Percentiles rank a stretch among this genome's conserved stretches.
Evolutionary conservation across 1,284 basidiomycete genomes (phyloP).

Genomic region (Pascua sp.): DNA sequence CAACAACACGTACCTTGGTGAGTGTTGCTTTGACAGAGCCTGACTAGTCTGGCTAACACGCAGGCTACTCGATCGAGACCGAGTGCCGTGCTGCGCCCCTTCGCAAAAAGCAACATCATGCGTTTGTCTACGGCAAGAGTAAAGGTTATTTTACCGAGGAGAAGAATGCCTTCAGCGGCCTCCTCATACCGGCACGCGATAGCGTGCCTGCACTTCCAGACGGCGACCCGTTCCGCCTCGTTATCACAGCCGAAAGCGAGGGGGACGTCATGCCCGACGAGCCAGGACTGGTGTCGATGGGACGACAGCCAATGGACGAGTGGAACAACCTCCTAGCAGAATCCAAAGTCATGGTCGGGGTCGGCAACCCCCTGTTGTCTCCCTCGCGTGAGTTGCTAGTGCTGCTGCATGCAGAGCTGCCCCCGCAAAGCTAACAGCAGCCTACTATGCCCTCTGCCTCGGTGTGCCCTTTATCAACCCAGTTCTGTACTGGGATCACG

Average conservation of each 20-base stretch:
- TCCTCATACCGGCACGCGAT: not conserved
- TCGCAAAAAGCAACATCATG: conserved; percentile 23
- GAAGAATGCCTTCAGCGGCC: not conserved
- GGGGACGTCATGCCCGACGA: not conserved
- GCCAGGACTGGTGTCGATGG: conserved; percentile 8
- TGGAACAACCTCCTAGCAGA: conserved; percentile 8
- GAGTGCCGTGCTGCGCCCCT: conserved; percentile 22
- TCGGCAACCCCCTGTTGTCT: conserved; percentile 10
- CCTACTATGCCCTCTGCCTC: conserved; percentile 50
- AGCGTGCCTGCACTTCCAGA: not conserved
- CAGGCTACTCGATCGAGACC: conserved; percentile 46
- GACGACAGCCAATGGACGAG: conserved; percentile 3
- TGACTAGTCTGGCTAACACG: not conserved
- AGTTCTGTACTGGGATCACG: conserved; percentile 42
- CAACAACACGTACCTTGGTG: not conserved
- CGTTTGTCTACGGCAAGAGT: conserved; percentile 43
- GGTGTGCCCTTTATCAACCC: conserved; percentile 53
- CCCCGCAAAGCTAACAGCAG: conserved; percentile 1
- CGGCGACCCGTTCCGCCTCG: not conserved
- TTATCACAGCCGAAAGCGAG: not conserved
- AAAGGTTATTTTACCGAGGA: conserved; percentile 30
- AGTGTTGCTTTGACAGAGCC: no score
- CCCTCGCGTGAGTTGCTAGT: conserved; percentile 3
- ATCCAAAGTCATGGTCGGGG: conserved; percentile 12
- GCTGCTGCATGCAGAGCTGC: no score